phyloP scores from a whole-genome alignment of 139 green algal species.

The Deuterostichococcus epilithicus region DNA sequence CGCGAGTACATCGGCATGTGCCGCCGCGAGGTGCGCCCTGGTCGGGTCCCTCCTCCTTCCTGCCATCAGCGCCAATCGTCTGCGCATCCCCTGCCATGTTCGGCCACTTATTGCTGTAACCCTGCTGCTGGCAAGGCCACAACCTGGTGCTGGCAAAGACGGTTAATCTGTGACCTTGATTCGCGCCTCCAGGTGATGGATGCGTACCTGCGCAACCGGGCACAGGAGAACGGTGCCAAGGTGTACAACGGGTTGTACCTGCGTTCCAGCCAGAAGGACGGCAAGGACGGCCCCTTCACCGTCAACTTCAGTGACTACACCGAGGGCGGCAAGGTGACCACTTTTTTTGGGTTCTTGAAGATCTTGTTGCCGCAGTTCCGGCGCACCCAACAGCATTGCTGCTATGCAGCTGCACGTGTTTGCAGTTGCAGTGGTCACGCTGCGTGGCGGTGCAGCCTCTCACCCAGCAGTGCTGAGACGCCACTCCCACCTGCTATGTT shows the following conservation, averaged over 20 bases:
- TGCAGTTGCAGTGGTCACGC: no score
- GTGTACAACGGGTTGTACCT: constrained; percentile 96
- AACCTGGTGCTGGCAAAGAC: background rate
- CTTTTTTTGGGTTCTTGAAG: constrained; percentile 1
- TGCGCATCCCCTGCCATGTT: background rate
- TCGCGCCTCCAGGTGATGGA: constrained; percentile 77
- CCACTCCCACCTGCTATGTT: no score
- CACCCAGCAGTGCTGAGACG: no score
- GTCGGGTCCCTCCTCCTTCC: background rate
- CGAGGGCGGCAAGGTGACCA: constrained; percentile 77
- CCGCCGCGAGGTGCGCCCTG: constrained; percentile 66
- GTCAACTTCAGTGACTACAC: constrained; percentile 93
- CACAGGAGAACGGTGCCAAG: constrained; percentile 76
- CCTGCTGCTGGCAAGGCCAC: background rate
- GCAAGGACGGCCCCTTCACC: constrained; percentile 73
- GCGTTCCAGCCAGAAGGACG: constrained; percentile 32
- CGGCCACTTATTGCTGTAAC: background rate
- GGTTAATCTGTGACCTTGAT: background rate
- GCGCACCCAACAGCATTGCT: background rate
- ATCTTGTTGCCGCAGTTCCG: background rate
- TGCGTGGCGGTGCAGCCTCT: no score
- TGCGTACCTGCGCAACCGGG: constrained; percentile 92
- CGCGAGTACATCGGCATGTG: constrained; percentile 99
- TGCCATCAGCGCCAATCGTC: background rate
- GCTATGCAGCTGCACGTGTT: background rate